These are phyloP conservation scores for Aureobasidium uvarum DNA, from an alignment of 2,329 filamentous ascomycete species.

Conservation along the genomic window DNA sequence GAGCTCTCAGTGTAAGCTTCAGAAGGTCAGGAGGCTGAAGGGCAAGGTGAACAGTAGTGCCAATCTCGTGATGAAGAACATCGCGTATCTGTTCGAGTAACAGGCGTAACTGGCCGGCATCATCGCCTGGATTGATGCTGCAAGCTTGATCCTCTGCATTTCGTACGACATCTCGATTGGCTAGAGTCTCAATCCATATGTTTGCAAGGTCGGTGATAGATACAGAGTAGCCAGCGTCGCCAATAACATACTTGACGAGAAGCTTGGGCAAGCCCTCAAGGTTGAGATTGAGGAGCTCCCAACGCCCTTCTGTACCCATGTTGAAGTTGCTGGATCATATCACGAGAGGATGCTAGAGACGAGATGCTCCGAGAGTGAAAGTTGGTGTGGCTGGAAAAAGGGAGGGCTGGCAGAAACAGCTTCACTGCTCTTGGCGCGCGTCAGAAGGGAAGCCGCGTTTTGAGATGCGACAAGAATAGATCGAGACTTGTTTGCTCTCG, in stretches of 20 bases:
- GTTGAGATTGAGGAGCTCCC: conserved; percentile 18
- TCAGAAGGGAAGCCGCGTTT: neutral
- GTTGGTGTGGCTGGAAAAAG: conserved; percentile 4
- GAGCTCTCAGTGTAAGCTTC: conserved; percentile 56
- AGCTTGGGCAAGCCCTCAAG: conserved; percentile 48
- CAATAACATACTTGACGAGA: conserved; percentile 61
- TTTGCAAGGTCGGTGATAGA: conserved; percentile 69
- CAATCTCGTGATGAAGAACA: conserved; percentile 41
- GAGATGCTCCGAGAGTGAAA: conserved; percentile 1
- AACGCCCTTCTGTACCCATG: conserved; percentile 15
- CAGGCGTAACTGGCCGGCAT: conserved; percentile 63
- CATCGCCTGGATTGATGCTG: conserved; percentile 70
- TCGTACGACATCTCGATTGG: conserved; percentile 60
- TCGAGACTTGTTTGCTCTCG: conserved; percentile 13
- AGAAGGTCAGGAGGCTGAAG: conserved; percentile 39
- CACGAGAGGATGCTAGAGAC: conserved; percentile 33
- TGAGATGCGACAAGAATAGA: conserved; percentile 14
- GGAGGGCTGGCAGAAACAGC: neutral
- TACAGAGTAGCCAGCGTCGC: conserved; percentile 59
- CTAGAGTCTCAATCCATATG: conserved; percentile 68
- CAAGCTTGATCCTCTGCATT: conserved; percentile 63
- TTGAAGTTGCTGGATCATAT: conserved; percentile 36
- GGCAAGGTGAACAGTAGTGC: conserved; percentile 37
- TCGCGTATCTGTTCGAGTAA: conserved; percentile 63
- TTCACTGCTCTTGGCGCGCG: conserved; percentile 15